Conservation (phyloP, 495 filamentous ascomycete genomes). For the Pyronema omphalodes region DNA sequence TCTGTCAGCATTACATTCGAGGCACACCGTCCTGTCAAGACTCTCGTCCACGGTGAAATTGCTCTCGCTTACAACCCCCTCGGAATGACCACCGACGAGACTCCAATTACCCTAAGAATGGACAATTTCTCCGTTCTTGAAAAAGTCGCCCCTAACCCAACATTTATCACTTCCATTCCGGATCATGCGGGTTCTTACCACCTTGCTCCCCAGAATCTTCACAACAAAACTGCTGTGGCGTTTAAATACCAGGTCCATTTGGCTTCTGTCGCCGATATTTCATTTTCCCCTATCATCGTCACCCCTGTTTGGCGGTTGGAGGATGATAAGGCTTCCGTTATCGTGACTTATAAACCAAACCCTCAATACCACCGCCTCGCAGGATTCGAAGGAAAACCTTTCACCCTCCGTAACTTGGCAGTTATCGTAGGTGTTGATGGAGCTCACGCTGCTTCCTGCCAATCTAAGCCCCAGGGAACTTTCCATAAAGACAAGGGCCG, state of each 20-base stretch:
- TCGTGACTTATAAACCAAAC: slow-evolving; percentile 76
- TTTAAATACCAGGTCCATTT: slow-evolving; percentile 93
- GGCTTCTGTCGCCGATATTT: slow-evolving; percentile 38
- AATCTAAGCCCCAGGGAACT: slow-evolving; percentile 54
- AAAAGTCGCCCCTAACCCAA: slow-evolving; percentile 84
- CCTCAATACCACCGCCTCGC: slow-evolving; percentile 36
- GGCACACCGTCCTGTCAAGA: slow-evolving; percentile 47
- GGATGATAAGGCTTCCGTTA: slow-evolving; percentile 58
- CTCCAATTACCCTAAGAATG: slow-evolving; percentile 46
- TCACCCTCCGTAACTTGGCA: slow-evolving; percentile 64
- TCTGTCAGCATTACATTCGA: slow-evolving; percentile 74
- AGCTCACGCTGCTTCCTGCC: slow-evolving; percentile 40
- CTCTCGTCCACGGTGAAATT: slow-evolving; percentile 72
- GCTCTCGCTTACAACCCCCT: slow-evolving; percentile 63
- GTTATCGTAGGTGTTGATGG: slow-evolving; percentile 65
- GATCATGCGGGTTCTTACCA: slow-evolving; percentile 67
- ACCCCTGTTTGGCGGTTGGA: slow-evolving; percentile 71
- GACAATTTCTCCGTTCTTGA: slow-evolving; percentile 85
- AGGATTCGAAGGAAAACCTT: slow-evolving; percentile 27
- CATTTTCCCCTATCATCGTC: slow-evolving; percentile 62
- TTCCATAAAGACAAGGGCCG: slow-evolving; percentile 78
- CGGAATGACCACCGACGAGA: slow-evolving; percentile 28
- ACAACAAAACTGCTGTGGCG: slow-evolving; percentile 49
- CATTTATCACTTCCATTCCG: slow-evolving; percentile 57
- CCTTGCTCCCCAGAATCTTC: slow-evolving; percentile 49